phyloP scores from a whole-genome alignment of 2,329 filamentous ascomycete species.

The Raffaelea albimanens region DNA sequence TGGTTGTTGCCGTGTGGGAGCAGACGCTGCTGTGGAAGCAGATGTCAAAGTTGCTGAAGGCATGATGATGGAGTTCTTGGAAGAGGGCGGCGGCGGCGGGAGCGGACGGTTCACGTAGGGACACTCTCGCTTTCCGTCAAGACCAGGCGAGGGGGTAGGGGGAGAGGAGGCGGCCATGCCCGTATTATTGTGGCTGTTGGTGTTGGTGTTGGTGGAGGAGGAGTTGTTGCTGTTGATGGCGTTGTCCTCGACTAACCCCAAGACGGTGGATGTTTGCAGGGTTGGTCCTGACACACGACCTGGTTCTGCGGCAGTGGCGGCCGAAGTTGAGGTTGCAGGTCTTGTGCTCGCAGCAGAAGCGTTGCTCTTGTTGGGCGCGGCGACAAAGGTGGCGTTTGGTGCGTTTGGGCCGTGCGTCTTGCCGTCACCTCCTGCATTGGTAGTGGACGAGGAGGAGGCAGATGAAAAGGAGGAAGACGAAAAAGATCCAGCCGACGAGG shows the following conservation, averaged over 20 bases:
- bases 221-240: slow-evolving; percentile 14
- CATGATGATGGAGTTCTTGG: slow-evolving; percentile 11
- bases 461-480: background rate
- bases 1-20: background rate
- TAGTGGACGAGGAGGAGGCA: background rate
- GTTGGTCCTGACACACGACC: slow-evolving; percentile 25
- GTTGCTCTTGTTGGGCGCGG: background rate
- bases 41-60: slow-evolving; percentile 1
- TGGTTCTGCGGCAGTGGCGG: slow-evolving; percentile 15
- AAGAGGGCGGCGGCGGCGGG: slow-evolving; percentile 16
- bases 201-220: no score
- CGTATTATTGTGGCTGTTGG: background rate
- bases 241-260: slow-evolving; percentile 21
- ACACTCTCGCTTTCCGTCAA: slow-evolving; percentile 17
- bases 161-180: slow-evolving; percentile 9
- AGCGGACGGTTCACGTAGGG: slow-evolving; percentile 22
- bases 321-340: background rate
- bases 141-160: slow-evolving; percentile 17
- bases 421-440: slow-evolving; percentile 1
- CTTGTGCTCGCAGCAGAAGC: no score
- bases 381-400: slow-evolving; percentile 4
- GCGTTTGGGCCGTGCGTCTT: slow-evolving; percentile 19
- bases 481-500: background rate
- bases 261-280: slow-evolving; percentile 21
- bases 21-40: background rate